phyloP scores from a whole-genome alignment of 345 rosid genomes.

The Mangifera indica region DNA sequence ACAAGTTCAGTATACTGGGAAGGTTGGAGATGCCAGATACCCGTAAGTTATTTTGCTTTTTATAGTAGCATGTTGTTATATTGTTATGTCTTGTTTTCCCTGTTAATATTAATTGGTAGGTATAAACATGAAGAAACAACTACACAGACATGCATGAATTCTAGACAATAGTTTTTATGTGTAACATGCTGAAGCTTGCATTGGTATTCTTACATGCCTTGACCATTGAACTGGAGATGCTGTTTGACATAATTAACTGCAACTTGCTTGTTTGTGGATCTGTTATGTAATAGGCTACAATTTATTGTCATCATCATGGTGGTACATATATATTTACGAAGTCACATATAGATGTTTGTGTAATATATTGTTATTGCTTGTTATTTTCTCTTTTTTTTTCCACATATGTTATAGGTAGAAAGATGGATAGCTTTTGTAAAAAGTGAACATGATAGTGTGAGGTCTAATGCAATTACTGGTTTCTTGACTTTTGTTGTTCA shows the following conservation, averaged over 20 bases:
- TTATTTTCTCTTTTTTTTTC: not conserved
- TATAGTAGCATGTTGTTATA: not conserved
- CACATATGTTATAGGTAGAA: not conserved
- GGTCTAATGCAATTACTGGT: not conserved
- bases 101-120: not conserved
- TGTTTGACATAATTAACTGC: not conserved
- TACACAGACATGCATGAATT: not conserved
- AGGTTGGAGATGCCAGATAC: conserved; percentile 96
- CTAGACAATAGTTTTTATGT: not conserved
- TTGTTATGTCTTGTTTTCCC: not conserved
- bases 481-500: not conserved
- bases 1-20: conserved; percentile 82
- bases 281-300: not conserved
- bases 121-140: not conserved
- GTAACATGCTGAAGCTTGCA: not conserved
- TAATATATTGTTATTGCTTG: not conserved
- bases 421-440: not conserved
- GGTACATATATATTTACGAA: too few species aligned
- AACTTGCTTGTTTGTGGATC: not conserved
- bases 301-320: not conserved
- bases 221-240: not conserved
- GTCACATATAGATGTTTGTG: not conserved
- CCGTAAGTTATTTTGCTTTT: conserved; percentile 63
- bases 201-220: not conserved
- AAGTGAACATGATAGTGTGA: not conserved